Evolutionary conservation across 768 basidiomycete genomes (phyloP).

Genomic region (Serpula lacrymans): DNA sequence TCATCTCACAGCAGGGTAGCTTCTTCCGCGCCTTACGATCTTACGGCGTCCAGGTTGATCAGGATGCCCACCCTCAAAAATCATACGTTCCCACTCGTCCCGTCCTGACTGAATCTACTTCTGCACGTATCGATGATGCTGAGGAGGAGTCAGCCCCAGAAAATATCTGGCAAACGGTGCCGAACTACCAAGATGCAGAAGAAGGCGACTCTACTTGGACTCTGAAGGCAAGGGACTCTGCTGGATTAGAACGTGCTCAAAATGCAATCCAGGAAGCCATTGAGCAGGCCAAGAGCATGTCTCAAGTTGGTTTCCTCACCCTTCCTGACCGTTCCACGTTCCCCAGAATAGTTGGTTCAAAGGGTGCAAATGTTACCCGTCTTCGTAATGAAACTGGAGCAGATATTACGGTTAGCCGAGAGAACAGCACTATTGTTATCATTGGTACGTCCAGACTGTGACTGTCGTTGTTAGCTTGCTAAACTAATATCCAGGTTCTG

Average conservation of each 20-base stretch:
- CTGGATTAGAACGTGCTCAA: constrained; percentile 73
- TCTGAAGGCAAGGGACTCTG: constrained; percentile 76
- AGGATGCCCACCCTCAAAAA: constrained; percentile 60
- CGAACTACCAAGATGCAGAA: constrained; percentile 76
- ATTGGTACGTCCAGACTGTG: constrained; percentile 53
- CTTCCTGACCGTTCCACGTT: constrained; percentile 79
- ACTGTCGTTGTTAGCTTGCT: not conserved
- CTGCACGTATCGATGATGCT: constrained; percentile 85
- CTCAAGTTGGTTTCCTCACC: constrained; percentile 83
- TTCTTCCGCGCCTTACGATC: constrained; percentile 84
- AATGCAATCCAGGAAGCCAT: constrained; percentile 65
- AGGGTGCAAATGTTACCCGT: constrained; percentile 87
- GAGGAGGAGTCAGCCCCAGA: constrained; percentile 46
- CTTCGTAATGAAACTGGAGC: constrained; percentile 87
- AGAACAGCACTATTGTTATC: constrained; percentile 83
- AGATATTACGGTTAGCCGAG: constrained; percentile 88
- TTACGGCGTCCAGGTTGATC: constrained; percentile 82
- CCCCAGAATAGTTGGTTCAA: constrained; percentile 90
- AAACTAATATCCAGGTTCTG: constrained; percentile 49
- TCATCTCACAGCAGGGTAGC: constrained; percentile 81
- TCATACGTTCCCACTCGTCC: constrained; percentile 54
- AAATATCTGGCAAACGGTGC: constrained; percentile 70
- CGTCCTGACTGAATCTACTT: constrained; percentile 31
- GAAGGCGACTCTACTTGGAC: constrained; percentile 87
- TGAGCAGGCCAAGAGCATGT: constrained; percentile 65